A percentile compares a stretch with the other conserved stretches of the same genome.
phyloP scores from a whole-genome alignment of 2,329 filamentous ascomycete species.

The Colletotrichum euphorbiae region DNA sequence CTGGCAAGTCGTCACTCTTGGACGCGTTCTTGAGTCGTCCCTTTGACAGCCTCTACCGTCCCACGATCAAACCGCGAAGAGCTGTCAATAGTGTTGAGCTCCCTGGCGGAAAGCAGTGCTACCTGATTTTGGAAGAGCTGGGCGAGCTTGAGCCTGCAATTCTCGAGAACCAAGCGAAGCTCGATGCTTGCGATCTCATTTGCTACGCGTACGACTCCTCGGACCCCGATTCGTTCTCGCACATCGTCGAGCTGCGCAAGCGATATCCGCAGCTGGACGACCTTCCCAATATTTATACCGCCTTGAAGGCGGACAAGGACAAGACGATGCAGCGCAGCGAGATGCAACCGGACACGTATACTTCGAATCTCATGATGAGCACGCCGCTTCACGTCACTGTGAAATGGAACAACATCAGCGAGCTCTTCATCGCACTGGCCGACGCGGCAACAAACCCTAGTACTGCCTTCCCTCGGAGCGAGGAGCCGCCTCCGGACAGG shows the following conservation, averaged over 20 bases:
- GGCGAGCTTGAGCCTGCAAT: constrained; percentile 96
- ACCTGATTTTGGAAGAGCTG: constrained; percentile 94
- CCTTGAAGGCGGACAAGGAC: constrained; percentile 93
- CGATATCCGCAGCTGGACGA: constrained; percentile 87
- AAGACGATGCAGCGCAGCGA: constrained; percentile 96
- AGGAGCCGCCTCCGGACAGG: constrained; percentile 86
- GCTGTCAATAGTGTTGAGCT: constrained; percentile 97
- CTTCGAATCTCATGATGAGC: constrained; percentile 85
- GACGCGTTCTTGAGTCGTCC: constrained; percentile 92
- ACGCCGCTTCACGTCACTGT: constrained; percentile 94
- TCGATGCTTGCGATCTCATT: constrained; percentile 92
- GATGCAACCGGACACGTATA: constrained; percentile 92
- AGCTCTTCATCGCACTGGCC: constrained; percentile 91
- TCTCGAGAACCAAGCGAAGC: constrained; percentile 88
- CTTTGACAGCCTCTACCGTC: constrained; percentile 85
- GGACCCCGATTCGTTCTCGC: constrained; percentile 93
- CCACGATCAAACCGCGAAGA: constrained; percentile 93
- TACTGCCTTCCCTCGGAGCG: constrained; percentile 87
- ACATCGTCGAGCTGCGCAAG: constrained; percentile 84
- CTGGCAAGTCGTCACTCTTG: constrained; percentile 91
- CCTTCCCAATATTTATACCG: constrained; percentile 91
- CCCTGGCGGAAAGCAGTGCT: constrained; percentile 95
- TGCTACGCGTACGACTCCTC: constrained; percentile 98
- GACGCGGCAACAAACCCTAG: constrained; percentile 93
- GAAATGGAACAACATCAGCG: constrained; percentile 92